Evolutionary conservation across 192 early-diverging fungal genomes (phyloP).

Genomic region (Coemansia sp.): DNA sequence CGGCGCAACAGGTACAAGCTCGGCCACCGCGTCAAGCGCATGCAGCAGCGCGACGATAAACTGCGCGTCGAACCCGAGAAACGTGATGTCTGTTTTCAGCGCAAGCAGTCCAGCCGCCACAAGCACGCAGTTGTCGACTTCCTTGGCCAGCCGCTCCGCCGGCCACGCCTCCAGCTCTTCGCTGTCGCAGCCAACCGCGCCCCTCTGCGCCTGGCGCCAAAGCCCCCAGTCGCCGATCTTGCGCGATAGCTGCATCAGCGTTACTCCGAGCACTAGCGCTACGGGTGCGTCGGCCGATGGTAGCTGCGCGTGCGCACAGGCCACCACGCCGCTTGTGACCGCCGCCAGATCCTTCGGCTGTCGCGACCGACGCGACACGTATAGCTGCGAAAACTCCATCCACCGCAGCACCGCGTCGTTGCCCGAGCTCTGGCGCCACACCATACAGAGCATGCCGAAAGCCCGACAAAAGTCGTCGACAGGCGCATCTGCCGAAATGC

Average conservation of each 20-base stretch:
- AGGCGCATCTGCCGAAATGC: constrained; percentile 27
- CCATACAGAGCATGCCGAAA: constrained; percentile 30
- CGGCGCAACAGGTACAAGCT: background rate
- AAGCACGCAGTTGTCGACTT: constrained; percentile 28
- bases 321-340: background rate
- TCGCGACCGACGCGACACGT: background rate
- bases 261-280: constrained; percentile 24
- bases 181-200: constrained; percentile 40
- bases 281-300: constrained; percentile 8
- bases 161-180: constrained; percentile 17
- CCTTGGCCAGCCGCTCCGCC: constrained; percentile 15
- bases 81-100: too few relatives aligned
- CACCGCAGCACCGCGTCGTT: constrained; percentile 17
- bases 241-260: constrained; percentile 32
- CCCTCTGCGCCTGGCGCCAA: constrained; percentile 2
- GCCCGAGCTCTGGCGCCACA: constrained; percentile 25
- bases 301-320: constrained; percentile 11
- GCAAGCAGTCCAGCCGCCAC: constrained; percentile 20
- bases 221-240: constrained; percentile 8
- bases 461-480: constrained; percentile 42
- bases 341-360: background rate
- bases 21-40: constrained; percentile 1
- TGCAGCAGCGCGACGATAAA: constrained; percentile 22
- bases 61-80: background rate
- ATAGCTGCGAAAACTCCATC: constrained; percentile 41